Percentiles rank a stretch among this genome's conserved stretches.
These are phyloP conservation scores for Corylus americana DNA, from an alignment of 306 rosid genomes.

Conservation along the genomic window DNA sequence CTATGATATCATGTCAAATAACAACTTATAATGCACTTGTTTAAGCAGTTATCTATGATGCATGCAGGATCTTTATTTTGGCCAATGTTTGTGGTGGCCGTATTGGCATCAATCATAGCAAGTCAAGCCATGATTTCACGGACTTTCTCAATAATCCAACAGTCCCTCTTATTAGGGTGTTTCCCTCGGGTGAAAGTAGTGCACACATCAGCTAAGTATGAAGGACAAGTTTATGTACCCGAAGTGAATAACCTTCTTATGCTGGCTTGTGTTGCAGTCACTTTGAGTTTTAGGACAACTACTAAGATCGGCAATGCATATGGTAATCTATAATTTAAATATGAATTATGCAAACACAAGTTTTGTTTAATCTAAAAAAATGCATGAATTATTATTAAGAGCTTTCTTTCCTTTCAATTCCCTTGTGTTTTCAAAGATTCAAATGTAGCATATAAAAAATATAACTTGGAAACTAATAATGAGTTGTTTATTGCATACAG, in stretches of 20 bases:
- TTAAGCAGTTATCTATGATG: no score
- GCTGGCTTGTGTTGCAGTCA: conserved; percentile 67
- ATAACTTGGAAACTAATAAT: neutral
- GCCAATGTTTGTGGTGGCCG: conserved; percentile 67
- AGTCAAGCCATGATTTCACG: conserved; percentile 86
- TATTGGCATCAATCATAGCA: conserved; percentile 74
- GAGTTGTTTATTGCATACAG: conserved; percentile 34
- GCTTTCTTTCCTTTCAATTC: no score
- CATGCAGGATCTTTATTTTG: conserved; percentile 54
- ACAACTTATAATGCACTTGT: no score
- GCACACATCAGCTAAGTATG: conserved; percentile 62
- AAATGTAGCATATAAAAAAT: neutral
- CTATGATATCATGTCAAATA: no score
- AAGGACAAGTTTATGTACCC: conserved; percentile 81
- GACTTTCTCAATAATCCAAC: conserved; percentile 74
- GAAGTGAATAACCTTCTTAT: conserved; percentile 69
- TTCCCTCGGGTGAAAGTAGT: conserved; percentile 76
- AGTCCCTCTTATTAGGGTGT: conserved; percentile 72
- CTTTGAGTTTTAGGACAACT: conserved; percentile 53
- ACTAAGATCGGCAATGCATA: conserved; percentile 67
- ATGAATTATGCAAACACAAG: no score
- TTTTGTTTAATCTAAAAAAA: neutral
- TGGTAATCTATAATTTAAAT: conserved; percentile 35
- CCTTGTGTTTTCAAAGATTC: neutral
- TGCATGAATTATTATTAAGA: neutral